Evolutionary conservation across 495 filamentous ascomycete genomes (phyloP).

Genomic region (Lepidopterella palustris): DNA sequence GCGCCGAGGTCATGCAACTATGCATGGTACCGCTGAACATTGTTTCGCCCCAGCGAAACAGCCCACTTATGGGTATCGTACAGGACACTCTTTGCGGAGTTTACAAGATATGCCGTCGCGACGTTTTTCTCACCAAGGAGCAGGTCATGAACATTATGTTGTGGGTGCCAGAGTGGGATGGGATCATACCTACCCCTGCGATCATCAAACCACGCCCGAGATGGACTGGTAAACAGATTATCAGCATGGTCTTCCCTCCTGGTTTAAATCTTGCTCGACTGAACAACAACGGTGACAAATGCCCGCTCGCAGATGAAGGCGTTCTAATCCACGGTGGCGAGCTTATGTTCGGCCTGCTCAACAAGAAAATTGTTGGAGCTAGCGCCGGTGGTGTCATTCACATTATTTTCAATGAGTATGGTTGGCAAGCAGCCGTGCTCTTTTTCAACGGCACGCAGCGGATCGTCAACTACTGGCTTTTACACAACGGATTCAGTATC

Average conservation of each 20-base stretch:
- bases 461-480: constrained; percentile 92
- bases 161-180: constrained; percentile 98
- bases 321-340: constrained; percentile 80
- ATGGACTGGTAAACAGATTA: constrained; percentile 99
- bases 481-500: constrained; percentile 97
- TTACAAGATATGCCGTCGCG: constrained; percentile 91
- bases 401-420: constrained; percentile 92
- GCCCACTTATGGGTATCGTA: constrained; percentile 98
- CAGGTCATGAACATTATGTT: constrained; percentile 92
- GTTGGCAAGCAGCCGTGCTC: constrained; percentile 69
- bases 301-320: constrained; percentile 64
- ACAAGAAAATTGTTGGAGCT: constrained; percentile 91
- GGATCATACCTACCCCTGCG: constrained; percentile 81
- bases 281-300: constrained; percentile 48
- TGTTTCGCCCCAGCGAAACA: constrained; percentile 94
- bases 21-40: constrained; percentile 97
- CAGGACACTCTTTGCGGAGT: constrained; percentile 95
- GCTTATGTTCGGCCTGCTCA: constrained; percentile 80
- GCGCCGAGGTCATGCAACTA: constrained; percentile 85
- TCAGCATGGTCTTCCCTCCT: constrained; percentile 83
- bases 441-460: constrained; percentile 95
- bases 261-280: constrained; percentile 73
- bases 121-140: constrained; percentile 82
- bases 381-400: constrained; percentile 83
- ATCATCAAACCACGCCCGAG: constrained; percentile 84